These are phyloP conservation scores for Xylaria sp. DNA, from an alignment of 2,329 filamentous ascomycete species.

Conservation along the genomic window DNA sequence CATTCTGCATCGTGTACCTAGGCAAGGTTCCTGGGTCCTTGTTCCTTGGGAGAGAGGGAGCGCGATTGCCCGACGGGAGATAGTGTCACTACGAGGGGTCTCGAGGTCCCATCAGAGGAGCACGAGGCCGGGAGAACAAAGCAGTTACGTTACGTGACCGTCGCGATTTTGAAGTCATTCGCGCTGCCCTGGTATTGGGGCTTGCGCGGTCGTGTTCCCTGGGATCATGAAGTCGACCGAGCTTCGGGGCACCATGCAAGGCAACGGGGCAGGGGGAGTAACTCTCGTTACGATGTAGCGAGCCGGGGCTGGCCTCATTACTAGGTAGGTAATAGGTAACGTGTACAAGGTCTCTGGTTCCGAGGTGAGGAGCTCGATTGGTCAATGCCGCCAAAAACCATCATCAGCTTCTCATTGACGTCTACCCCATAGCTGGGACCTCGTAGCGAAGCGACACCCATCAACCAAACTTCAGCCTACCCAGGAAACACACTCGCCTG, in stretches of 20 bases:
- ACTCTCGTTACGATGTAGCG: slow-evolving; percentile 2
- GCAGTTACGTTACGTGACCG: neutral
- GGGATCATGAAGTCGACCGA: slow-evolving; percentile 14
- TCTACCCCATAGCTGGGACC: too few relatives aligned
- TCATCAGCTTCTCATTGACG: too few relatives aligned
- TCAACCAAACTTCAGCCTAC: neutral
- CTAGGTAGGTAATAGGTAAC: slow-evolving; percentile 1
- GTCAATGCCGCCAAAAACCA: neutral
- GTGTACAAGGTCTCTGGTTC: slow-evolving; percentile 5
- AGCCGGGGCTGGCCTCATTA: neutral
- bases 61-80: slow-evolving; percentile 20
- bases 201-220: slow-evolving; percentile 12
- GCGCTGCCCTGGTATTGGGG: neutral
- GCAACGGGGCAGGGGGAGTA: slow-evolving; percentile 1
- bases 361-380: neutral
- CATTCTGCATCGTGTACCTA: slow-evolving; percentile 22
- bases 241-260: slow-evolving; percentile 4
- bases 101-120: slow-evolving; percentile 1
- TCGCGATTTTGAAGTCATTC: neutral
- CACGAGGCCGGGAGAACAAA: neutral
- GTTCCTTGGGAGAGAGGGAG: slow-evolving; percentile 2
- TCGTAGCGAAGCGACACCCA: neutral
- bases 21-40: slow-evolving; percentile 22
- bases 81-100: slow-evolving; percentile 9
- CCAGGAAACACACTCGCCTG: neutral